A percentile compares a stretch with the other conserved stretches of the same genome.
These are phyloP conservation scores for Colletotrichum simmondsii DNA, from an alignment of 2,329 filamentous ascomycete genomes.

Conservation along the genomic window DNA sequence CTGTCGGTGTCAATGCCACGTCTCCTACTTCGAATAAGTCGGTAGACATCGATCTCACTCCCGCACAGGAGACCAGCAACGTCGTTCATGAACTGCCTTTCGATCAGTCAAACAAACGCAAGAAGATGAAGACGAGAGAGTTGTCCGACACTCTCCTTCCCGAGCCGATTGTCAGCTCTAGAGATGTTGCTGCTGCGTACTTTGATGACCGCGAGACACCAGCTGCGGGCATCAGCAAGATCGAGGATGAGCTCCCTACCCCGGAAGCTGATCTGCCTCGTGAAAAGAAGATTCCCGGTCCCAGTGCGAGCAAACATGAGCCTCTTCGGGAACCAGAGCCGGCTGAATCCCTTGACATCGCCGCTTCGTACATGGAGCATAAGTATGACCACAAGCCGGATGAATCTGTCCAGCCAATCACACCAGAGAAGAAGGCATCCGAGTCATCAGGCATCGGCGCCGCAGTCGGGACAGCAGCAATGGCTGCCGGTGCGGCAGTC, in stretches of 20 bases:
- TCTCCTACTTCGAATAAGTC: slow-evolving; percentile 29
- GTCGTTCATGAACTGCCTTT: slow-evolving; percentile 50
- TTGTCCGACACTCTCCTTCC: slow-evolving; percentile 39
- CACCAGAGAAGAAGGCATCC: neutral
- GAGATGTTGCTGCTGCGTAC: slow-evolving; percentile 38
- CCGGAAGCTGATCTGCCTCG: neutral
- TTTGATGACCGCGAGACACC: slow-evolving; percentile 25
- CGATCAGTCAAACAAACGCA: slow-evolving; percentile 46
- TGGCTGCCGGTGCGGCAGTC: slow-evolving; percentile 43
- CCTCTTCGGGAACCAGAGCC: neutral
- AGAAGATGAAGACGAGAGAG: slow-evolving; percentile 46
- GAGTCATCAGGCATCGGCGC: neutral
- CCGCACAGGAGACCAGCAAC: slow-evolving; percentile 46
- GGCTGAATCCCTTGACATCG: slow-evolving; percentile 37
- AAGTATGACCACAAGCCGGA: neutral
- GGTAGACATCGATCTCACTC: slow-evolving; percentile 43
- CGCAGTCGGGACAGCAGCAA: slow-evolving; percentile 41
- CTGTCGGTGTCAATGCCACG: slow-evolving; percentile 4
- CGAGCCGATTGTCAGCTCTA: slow-evolving; percentile 40
- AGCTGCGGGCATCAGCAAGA: neutral
- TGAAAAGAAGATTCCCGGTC: neutral
- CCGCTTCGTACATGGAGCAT: slow-evolving; percentile 38
- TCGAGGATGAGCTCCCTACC: neutral
- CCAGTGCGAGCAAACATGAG: neutral
- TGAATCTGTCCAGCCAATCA: neutral